Percentiles rank a stretch among this genome's conserved stretches.
These are phyloP conservation scores for Hymenoscyphus scutula DNA, from an alignment of 2,329 filamentous ascomycete species.

Conservation along the genomic window DNA sequence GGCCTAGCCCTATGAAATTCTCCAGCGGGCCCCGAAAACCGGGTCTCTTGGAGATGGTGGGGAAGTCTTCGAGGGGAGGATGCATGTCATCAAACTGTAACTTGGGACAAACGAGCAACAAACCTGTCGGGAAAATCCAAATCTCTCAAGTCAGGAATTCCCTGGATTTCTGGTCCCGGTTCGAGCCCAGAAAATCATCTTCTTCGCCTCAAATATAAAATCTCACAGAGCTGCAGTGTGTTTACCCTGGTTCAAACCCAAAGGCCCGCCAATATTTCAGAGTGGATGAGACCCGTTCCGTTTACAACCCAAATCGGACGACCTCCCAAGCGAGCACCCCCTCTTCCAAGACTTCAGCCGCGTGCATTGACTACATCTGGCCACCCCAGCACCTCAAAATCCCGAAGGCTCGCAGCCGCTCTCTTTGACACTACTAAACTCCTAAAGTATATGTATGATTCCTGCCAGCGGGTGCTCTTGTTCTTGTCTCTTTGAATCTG, in stretches of 20 bases:
- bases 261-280: neutral
- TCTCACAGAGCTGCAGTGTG: too few relatives aligned
- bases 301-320: neutral
- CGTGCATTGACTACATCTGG: neutral
- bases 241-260: too few relatives aligned
- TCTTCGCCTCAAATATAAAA: too few relatives aligned
- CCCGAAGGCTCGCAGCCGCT: neutral
- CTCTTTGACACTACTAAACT: neutral
- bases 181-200: too few relatives aligned
- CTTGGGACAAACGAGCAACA: neutral
- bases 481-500: neutral
- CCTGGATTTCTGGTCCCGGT: too few relatives aligned
- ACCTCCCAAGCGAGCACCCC: neutral
- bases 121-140: neutral
- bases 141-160: neutral
- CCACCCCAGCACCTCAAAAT: neutral
- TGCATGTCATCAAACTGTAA: neutral
- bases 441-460: neutral
- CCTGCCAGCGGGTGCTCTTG: neutral
- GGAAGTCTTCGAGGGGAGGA: neutral
- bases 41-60: neutral
- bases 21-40: too few relatives aligned
- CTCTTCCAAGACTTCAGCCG: neutral
- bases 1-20: too few relatives aligned
- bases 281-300: neutral